Conservation (phyloP, 352 stramenopile species). For the Phytophthora nicotianae region DNA sequence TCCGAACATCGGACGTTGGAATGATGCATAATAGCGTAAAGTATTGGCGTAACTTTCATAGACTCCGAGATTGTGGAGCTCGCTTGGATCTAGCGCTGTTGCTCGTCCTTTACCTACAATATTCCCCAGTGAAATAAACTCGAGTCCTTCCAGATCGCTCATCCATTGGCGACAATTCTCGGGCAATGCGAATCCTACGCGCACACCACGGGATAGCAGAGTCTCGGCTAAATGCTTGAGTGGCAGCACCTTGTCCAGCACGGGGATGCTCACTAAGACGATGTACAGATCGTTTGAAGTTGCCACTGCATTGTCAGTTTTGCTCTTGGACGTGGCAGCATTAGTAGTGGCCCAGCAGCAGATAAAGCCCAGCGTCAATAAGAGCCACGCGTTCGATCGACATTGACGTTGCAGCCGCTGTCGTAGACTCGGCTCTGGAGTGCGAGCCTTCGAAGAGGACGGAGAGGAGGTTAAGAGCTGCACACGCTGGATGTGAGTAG, state of each 20-base stretch:
- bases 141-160: constrained; percentile 69
- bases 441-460: constrained; percentile 1
- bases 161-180: constrained; percentile 85
- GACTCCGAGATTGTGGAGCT: constrained; percentile 45
- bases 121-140: constrained; percentile 81
- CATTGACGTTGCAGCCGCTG: constrained; percentile 35
- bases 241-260: constrained; percentile 82
- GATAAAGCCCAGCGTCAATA: constrained; percentile 36
- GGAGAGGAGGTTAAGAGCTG: constrained; percentile 21
- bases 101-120: constrained; percentile 52
- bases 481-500: constrained; percentile 51
- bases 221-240: constrained; percentile 82
- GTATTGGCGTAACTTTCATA: constrained; percentile 74
- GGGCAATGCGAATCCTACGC: constrained; percentile 79
- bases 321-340: constrained; percentile 13
- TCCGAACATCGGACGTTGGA: constrained; percentile 77
- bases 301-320: constrained; percentile 5
- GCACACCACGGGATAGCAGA: constrained; percentile 71
- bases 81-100: constrained; percentile 31
- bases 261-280: constrained; percentile 84
- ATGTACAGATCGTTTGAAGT: constrained; percentile 62
- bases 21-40: constrained; percentile 78
- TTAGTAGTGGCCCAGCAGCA: constrained; percentile 19
- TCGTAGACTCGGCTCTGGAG: constrained; percentile 10
- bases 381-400: constrained; percentile 40